phyloP scores from a whole-genome alignment of 495 filamentous ascomycete species.

The Xylaria flabelliformis region DNA sequence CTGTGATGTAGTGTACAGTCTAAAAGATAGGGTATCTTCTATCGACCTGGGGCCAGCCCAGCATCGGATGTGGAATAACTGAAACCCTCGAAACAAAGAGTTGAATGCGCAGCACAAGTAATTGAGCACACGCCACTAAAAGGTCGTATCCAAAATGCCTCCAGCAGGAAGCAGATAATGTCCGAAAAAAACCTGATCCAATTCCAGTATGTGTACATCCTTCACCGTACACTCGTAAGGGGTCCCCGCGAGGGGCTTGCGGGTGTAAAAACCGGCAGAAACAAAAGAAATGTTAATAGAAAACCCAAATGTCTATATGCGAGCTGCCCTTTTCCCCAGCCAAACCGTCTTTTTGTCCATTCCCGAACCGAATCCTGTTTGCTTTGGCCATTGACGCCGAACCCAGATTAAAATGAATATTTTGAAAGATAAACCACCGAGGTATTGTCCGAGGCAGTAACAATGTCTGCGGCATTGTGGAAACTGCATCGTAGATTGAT shows the following conservation, averaged over 20 bases:
- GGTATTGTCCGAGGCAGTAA: not conserved
- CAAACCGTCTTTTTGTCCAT: conserved; percentile 43
- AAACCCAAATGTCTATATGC: conserved; percentile 53
- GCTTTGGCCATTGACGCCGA: conserved; percentile 38
- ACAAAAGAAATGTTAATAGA: conserved; percentile 40
- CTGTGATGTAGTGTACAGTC: conserved; percentile 53
- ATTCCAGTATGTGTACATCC: conserved; percentile 39
- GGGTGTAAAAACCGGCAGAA: conserved; percentile 30
- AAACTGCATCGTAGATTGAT: not conserved
- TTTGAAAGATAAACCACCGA: conserved; percentile 16
- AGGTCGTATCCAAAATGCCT: conserved; percentile 35
- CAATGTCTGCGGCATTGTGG: not conserved
- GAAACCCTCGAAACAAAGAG: conserved; percentile 39
- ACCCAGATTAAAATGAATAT: conserved; percentile 35
- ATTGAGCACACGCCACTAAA: conserved; percentile 31
- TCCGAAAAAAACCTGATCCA: conserved; percentile 34
- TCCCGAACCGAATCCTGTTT: conserved; percentile 35
- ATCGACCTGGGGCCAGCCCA: conserved; percentile 56
- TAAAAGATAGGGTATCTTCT: conserved; percentile 57
- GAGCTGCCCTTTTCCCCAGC: conserved; percentile 47
- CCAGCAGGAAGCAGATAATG: conserved; percentile 44
- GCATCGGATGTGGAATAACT: conserved; percentile 43
- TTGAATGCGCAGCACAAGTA: conserved; percentile 31
- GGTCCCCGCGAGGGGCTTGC: conserved; percentile 39
- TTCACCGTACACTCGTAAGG: conserved; percentile 28